Base-by-base conservation (phyloP, 192 early-diverging fungal species). In the Backusella australiensis region DNA sequence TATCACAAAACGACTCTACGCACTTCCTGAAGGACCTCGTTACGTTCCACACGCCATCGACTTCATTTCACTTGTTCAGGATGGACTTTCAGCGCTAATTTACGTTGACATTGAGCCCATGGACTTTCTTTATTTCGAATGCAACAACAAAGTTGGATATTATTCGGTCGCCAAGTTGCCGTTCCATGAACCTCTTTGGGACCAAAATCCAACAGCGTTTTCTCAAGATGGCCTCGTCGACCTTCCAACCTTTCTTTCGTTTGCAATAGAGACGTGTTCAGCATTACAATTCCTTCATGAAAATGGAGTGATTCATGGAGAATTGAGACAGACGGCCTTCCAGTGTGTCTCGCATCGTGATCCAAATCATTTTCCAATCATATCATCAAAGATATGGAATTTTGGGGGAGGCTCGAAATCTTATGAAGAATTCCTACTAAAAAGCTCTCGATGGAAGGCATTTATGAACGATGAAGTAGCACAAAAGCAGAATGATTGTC, bases 391-490 rank as follows among this genome's bases (percentile, higher is more conserved):
- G 49, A 70, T 76, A 3, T 76, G 75, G 75, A 76, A 76, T n/a
- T 76, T 76, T 59, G 75, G 75, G 2, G 34, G 63, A 21, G 75
- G 75, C 0, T 32, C 69, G 0, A 76, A 53, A 29, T 76, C 75
- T 6, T 76, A 76, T 34, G 75, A 76, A 42, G 75, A 76, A 19
- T 68, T 76, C 4, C 29, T 76, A 15, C 26, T 76, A n/a, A 76
- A 46, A 14, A 67, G 75, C 26, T 69, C 46, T 0, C 23, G 75
- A 39, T 70, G 67, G 67, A 41, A 46, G 53, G 42, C 63, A 19
- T 73, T 39, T 26, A 73, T 53, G 23, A 52, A 39, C 9, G 72
- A 69, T 41, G 38, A 35, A 69, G 4, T n/a, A 26, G 21, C 68
- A 41, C 36, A n/a, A 21, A 63, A 63, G 12, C 56, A 63, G 23